Evolutionary conservation across 2,329 filamentous ascomycete genomes (phyloP).

Genomic region (Mycosphaerella sp.): DNA sequence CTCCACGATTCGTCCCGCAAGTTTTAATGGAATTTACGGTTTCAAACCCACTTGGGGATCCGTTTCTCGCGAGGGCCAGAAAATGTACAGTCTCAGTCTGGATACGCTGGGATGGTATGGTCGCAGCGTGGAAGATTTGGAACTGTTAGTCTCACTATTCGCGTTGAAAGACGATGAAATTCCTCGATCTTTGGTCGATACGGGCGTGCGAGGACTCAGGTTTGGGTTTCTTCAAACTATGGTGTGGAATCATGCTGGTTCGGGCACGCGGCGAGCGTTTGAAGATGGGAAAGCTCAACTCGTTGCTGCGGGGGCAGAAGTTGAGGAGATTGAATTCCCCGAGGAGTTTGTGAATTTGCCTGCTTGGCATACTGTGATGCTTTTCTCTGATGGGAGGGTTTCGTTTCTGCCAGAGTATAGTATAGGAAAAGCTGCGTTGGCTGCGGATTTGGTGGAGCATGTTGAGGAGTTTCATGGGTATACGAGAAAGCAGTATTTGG

Average conservation of each 20-base stretch:
- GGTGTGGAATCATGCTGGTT: slow-evolving; percentile 44
- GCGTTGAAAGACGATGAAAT: slow-evolving; percentile 48
- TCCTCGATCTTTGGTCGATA: slow-evolving; percentile 12
- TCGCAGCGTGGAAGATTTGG: slow-evolving; percentile 53
- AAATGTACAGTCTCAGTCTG: slow-evolving; percentile 52
- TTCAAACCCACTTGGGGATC: slow-evolving; percentile 62
- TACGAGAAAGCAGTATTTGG: slow-evolving; percentile 45
- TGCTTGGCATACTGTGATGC: slow-evolving; percentile 49
- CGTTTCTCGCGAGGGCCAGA: slow-evolving; percentile 57
- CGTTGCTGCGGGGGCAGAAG: slow-evolving; percentile 45
- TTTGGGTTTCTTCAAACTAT: slow-evolving; percentile 52
- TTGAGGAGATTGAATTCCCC: slow-evolving; percentile 53
- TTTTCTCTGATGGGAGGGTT: slow-evolving; percentile 48
- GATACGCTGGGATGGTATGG: slow-evolving; percentile 60
- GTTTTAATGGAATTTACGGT: slow-evolving; percentile 59
- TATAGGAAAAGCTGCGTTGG: slow-evolving; percentile 44
- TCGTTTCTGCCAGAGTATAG: slow-evolving; percentile 52
- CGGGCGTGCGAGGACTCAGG: slow-evolving; percentile 43
- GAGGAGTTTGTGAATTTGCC: slow-evolving; percentile 45
- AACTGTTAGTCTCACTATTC: slow-evolving; percentile 52
- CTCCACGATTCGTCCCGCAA: slow-evolving; percentile 57
- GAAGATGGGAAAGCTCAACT: slow-evolving; percentile 34
- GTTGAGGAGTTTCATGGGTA: slow-evolving; percentile 47
- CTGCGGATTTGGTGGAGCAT: slow-evolving; percentile 42
- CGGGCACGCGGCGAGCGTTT: slow-evolving; percentile 35